Evolutionary conservation across 2,329 filamentous ascomycete genomes (phyloP), one percentile per base, ranked within the genome.

Genomic region (Sarocladium brachiariae): DNA sequence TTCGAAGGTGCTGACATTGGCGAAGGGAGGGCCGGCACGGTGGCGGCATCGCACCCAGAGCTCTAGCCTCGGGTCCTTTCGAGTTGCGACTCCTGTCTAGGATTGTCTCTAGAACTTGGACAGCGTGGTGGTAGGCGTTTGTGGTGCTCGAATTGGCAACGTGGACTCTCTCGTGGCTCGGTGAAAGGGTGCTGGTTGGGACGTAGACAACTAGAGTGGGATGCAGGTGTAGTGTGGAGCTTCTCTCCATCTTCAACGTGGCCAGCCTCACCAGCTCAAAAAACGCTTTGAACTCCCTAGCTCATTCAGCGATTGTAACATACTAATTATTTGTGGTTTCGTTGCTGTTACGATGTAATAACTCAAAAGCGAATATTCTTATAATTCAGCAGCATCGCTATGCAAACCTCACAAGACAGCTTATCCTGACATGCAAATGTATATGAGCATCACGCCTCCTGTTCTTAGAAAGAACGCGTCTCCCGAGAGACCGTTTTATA

Each of bases 1-100:
- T 74, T 74, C 54, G 66, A 57, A 57, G 69, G 64, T 60, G 67
- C 62, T 63, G 73, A 74, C 74, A 77, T 77, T 70, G 71, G 66
- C 64, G 61, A 59, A 59, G 60, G 59, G 51, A 27, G 41, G 60
- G 61, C 63, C 64, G 62, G 60, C 63, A 64, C 56, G 58, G 61
- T 59, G 63, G 62, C 68, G 64, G 65, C 72, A 74, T 74, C 63
- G 67, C 70, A 70, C 60, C 66, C 59, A 56, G 25, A 47, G 27
- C 39, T 43, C 39, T 49, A n/a, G 54, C 55, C 49, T 54, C 54
- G 54, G 50, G 54, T 58, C 50, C 34, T 46, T 50, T 52, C 4
- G 25, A 24, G 27, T n/a, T 39, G 4, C n/a, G 48, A 31, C 11
- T 34, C 47, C 16, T 47, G 16, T 33, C 43, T 5, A n/a, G 18